Evolutionary conservation across 306 rosid species (phyloP), one percentile per base, ranked within the genome.

Genomic region (Vigna unguiculata): DNA sequence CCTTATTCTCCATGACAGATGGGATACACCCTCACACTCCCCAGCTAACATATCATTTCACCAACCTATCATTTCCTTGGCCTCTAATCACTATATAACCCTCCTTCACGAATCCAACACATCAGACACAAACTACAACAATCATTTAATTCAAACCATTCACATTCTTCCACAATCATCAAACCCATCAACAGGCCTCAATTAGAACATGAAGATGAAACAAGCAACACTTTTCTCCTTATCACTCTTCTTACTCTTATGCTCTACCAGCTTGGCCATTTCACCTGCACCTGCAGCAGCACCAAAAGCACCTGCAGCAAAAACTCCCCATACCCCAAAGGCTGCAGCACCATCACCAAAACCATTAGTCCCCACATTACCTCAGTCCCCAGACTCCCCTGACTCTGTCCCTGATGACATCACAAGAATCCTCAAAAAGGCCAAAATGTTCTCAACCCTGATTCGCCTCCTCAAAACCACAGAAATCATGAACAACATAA

Each of bases 221-320:
- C 57, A 58, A 65, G 55, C 65, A 69, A 49, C 67, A 24, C 4
- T 70, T 10, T 22, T 83, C 41, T 63, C 70, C 75, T 28, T 76
- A 19, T 71, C 69, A 63, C 20, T 75, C 14, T 46, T 79, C n/a
- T 6, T 82, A 6, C 67, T 75, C 9, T 8, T 59, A 14, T 77
- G 46, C 8, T 30, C 66, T 28, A 45, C 32, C 21, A 67, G 63
- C n/a, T 52, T 67, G 24, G 76, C 75, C 28, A 75, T 65, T 41
- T 76, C 82, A 54, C 87, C 80, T 0, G 75, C 75, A 47, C 86
- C 86, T 4, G 82, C 72, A 4, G 34, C 83, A 74, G 57, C 86
- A 2, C 54, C 30, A 3, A 48, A 79, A 72, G 45, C 86, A 4
- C 83, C 87, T 5, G 20, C 71, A 61, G 3, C 74, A 74, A 71